Evolutionary conservation across 2,329 filamentous ascomycete genomes (phyloP).

Genomic region (Xylaria sp.): DNA sequence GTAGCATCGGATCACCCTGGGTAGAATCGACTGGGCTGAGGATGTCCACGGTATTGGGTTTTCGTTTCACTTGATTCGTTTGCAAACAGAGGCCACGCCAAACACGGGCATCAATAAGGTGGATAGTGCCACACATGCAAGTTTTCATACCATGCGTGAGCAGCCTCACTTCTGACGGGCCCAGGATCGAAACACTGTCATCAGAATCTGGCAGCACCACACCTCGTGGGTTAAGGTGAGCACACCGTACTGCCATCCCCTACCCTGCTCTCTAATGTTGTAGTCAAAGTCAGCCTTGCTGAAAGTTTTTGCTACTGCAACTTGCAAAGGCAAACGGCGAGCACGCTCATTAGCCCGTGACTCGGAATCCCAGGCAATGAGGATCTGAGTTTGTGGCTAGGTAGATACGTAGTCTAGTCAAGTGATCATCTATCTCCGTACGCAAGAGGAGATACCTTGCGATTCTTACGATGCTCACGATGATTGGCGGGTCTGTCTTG

Average conservation of each 20-base stretch:
- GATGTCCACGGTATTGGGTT: background rate
- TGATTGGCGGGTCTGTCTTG: conserved; percentile 16
- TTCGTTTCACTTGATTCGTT: background rate
- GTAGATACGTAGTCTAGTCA: no score
- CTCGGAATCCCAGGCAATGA: background rate
- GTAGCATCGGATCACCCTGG: background rate
- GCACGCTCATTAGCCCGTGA: background rate
- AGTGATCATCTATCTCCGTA: background rate
- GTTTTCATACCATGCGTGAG: background rate
- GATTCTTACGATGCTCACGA: no score
- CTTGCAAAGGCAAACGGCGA: background rate
- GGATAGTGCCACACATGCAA: background rate
- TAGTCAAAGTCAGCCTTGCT: background rate
- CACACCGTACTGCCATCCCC: background rate
- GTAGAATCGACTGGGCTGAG: background rate
- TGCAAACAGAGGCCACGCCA: no score
- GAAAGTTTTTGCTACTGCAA: background rate
- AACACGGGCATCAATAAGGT: background rate
- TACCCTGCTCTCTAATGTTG: background rate
- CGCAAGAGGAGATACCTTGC: no score
- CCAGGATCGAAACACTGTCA: background rate
- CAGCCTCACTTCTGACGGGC: background rate
- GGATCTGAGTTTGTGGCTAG: background rate
- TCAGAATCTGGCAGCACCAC: background rate
- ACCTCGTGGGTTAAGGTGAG: background rate